Conservation (phyloP, 495 filamentous ascomycete genomes). For the Daldinia concentrica region DNA sequence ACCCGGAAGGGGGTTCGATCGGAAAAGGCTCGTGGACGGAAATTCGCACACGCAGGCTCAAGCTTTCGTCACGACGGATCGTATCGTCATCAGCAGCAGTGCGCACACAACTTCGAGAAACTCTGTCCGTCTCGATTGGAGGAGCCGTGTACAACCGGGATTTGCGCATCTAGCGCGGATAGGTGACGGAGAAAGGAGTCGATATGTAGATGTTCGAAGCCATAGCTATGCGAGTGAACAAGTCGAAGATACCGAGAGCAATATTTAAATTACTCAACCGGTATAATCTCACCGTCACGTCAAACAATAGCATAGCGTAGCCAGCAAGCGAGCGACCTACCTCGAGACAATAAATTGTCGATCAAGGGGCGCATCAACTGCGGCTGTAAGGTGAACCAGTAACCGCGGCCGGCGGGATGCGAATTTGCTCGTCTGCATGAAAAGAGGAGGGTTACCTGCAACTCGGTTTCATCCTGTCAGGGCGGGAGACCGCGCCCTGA, state of each 20-base stretch:
- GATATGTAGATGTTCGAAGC: background rate
- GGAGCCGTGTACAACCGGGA: constrained; percentile 33
- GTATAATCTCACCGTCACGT: constrained; percentile 20
- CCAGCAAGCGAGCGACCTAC: constrained; percentile 4
- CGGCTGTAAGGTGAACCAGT: constrained; percentile 9
- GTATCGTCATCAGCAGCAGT: constrained; percentile 26
- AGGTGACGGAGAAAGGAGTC: constrained; percentile 1
- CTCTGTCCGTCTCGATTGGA: constrained; percentile 32
- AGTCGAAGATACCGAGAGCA: constrained; percentile 22
- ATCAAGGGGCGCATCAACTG: constrained; percentile 28
- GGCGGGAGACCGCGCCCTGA: constrained; percentile 9
- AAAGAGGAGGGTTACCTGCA: constrained; percentile 27
- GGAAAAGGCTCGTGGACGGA: constrained; percentile 21
- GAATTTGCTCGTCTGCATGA: constrained; percentile 21
- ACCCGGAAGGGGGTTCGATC: constrained; percentile 1
- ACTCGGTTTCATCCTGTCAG: constrained; percentile 33
- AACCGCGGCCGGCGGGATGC: constrained; percentile 39
- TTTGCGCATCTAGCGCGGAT: constrained; percentile 22
- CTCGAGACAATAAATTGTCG: constrained; percentile 33
- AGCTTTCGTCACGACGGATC: constrained; percentile 16
- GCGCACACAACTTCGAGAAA: constrained; percentile 30
- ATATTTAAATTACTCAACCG: constrained; percentile 12
- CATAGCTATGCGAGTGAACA: constrained; percentile 18
- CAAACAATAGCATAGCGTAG: constrained; percentile 1
- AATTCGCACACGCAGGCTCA: constrained; percentile 16